These are phyloP conservation scores for Colletotrichum sp. DNA, from an alignment of 2,329 filamentous ascomycete species.

Conservation along the genomic window DNA sequence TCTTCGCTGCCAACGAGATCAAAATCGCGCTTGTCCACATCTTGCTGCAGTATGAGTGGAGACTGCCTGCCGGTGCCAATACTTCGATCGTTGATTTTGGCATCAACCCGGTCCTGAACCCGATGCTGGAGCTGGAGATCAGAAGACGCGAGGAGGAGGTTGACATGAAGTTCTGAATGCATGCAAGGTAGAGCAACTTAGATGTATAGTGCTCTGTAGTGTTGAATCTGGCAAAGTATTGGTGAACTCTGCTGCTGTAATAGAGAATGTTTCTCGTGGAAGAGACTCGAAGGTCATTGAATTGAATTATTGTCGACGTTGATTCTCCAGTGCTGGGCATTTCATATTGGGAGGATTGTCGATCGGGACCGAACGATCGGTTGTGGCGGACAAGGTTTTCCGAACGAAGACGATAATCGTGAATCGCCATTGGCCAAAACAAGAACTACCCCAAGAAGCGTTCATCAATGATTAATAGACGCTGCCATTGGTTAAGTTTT, in stretches of 20 bases:
- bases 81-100: neutral
- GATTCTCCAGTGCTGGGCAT: fast-evolving
- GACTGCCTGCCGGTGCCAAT: neutral
- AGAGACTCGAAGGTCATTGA: neutral
- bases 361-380: neutral
- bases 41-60: conserved; percentile 8
- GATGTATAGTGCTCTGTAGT: neutral
- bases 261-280: fast-evolving
- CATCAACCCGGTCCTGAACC: neutral
- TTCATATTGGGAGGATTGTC: neutral
- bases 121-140: neutral
- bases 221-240: neutral
- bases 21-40: conserved; percentile 29
- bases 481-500: neutral
- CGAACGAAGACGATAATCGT: neutral
- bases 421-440: neutral
- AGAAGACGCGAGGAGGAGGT: neutral
- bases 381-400: neutral
- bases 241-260: neutral
- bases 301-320: neutral
- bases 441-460: neutral
- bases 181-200: fast-evolving
- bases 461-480: neutral
- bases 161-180: neutral
- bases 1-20: conserved; percentile 40